Evolutionary conservation across 2,329 filamentous ascomycete genomes (phyloP).

Genomic region (Ceratocystis lukuohia): DNA sequence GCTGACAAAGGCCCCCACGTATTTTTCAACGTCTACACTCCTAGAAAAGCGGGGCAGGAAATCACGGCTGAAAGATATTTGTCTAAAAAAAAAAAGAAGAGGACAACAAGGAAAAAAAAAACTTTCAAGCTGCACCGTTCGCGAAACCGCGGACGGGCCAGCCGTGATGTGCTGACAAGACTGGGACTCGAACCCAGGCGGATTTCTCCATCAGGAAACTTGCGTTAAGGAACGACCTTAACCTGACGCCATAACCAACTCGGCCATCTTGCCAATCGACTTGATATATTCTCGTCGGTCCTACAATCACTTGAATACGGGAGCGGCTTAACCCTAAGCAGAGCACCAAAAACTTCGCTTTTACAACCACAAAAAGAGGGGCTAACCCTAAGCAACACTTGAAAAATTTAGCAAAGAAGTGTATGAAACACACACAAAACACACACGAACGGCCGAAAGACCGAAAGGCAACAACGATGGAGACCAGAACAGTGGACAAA

Average conservation of each 20-base stretch:
- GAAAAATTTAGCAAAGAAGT: no score
- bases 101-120: neutral
- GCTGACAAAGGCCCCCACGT: neutral
- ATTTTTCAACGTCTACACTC: no score
- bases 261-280: conserved; percentile 25
- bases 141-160: neutral
- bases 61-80: neutral
- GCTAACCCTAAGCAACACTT: no score
- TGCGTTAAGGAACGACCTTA: conserved; percentile 26
- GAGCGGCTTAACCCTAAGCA: neutral
- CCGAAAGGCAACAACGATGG: no score
- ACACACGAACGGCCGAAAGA: no score
- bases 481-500: no score
- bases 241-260: conserved; percentile 29
- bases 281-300: neutral
- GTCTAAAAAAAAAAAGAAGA: neutral
- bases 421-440: no score
- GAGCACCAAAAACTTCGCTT: no score
- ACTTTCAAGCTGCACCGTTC: neutral
- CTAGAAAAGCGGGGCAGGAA: neutral
- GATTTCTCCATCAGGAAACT: conserved; percentile 19
- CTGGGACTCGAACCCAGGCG: conserved; percentile 19
- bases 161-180: conserved; percentile 12
- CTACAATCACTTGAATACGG: neutral
- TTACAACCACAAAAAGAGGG: no score